Evolutionary conservation across 2,329 filamentous ascomycete species (phyloP).

Genomic region (Ascochyta koolunga): DNA sequence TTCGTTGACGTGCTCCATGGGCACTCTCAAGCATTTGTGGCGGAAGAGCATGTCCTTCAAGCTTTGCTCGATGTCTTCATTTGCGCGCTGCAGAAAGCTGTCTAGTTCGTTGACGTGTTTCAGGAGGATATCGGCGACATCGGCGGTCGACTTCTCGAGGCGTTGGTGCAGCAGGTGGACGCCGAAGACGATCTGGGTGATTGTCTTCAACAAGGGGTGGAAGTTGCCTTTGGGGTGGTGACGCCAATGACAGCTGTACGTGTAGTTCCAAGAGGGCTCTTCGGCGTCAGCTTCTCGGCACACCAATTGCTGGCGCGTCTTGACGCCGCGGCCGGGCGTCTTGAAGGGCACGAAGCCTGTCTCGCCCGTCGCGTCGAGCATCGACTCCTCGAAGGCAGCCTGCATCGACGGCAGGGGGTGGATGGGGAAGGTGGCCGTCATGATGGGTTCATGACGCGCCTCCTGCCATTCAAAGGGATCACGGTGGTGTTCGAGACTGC

Average conservation of each 20-base stretch:
- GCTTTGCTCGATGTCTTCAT: constrained; percentile 83
- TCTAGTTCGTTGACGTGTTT: constrained; percentile 94
- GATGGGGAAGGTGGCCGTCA: constrained; percentile 51
- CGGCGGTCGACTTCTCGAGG: constrained; percentile 84
- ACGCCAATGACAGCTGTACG: constrained; percentile 77
- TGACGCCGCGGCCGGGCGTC: constrained; percentile 48
- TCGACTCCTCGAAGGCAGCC: constrained; percentile 80
- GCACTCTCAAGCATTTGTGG: constrained; percentile 78
- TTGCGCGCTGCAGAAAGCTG: constrained; percentile 82
- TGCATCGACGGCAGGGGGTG: constrained; percentile 82
- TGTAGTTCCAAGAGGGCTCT: constrained; percentile 71
- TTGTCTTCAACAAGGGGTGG: constrained; percentile 87
- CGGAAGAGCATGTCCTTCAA: constrained; percentile 73
- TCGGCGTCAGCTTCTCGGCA: constrained; percentile 67
- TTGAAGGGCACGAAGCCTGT: constrained; percentile 45
- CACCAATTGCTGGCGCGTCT: constrained; percentile 50
- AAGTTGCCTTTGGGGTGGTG: constrained; percentile 76
- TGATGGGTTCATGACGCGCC: constrained; percentile 43
- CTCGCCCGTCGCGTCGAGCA: constrained; percentile 68
- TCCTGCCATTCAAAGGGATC: constrained; percentile 42
- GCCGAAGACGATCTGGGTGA: constrained; percentile 92
- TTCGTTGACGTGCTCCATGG: constrained; percentile 78
- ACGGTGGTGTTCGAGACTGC: constrained; percentile 24
- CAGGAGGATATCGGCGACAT: constrained; percentile 88
- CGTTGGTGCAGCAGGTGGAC: constrained; percentile 85